Evolutionary conservation across 208 protist genomes (phyloP).

Genomic region (Crithidia acanthocephali): DNA sequence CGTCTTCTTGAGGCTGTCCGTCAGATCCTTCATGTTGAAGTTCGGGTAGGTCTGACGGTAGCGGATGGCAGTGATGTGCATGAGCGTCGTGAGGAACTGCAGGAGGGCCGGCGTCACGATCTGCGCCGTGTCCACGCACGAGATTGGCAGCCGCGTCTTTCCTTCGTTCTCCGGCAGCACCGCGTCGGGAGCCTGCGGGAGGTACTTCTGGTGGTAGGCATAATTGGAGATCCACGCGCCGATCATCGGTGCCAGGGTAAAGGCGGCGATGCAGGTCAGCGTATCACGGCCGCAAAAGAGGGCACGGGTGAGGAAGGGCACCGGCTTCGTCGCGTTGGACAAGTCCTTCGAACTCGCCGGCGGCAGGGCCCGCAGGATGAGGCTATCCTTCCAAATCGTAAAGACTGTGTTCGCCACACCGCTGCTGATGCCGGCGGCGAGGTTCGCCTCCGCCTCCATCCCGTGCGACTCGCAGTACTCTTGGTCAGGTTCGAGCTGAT

Average conservation of each 20-base stretch:
- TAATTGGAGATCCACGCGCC: conserved; percentile 63
- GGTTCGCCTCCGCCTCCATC: conserved; percentile 54
- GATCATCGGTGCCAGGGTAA: conserved; percentile 82
- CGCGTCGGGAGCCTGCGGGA: conserved; percentile 36
- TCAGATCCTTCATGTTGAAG: conserved; percentile 64
- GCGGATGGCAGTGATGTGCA: conserved; percentile 88
- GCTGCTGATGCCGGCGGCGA: conserved; percentile 67
- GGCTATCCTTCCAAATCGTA: conserved; percentile 85
- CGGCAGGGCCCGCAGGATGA: conserved; percentile 76
- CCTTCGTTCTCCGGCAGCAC: conserved; percentile 59
- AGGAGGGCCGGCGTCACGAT: conserved; percentile 74
- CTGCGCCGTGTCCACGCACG: conserved; percentile 70
- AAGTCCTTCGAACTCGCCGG: conserved; percentile 48
- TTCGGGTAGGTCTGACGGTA: conserved; percentile 89
- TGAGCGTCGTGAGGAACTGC: conserved; percentile 81
- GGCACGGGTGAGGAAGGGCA: conserved; percentile 78
- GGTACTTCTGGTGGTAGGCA: conserved; percentile 61
- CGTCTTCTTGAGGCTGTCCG: conserved; percentile 61
- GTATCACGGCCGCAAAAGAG: conserved; percentile 83
- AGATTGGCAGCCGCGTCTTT: conserved; percentile 62
- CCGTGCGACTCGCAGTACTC: conserved; percentile 83
- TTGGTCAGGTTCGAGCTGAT: conserved; percentile 78
- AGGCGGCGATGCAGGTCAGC: conserved; percentile 80
- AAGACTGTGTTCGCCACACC: conserved; percentile 79
- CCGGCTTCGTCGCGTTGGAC: conserved; percentile 52